Percentiles rank a stretch among this genome's conserved stretches.
Conservation (phyloP, 2,329 filamentous ascomycete species). For the Blastomyces emzantsi region DNA sequence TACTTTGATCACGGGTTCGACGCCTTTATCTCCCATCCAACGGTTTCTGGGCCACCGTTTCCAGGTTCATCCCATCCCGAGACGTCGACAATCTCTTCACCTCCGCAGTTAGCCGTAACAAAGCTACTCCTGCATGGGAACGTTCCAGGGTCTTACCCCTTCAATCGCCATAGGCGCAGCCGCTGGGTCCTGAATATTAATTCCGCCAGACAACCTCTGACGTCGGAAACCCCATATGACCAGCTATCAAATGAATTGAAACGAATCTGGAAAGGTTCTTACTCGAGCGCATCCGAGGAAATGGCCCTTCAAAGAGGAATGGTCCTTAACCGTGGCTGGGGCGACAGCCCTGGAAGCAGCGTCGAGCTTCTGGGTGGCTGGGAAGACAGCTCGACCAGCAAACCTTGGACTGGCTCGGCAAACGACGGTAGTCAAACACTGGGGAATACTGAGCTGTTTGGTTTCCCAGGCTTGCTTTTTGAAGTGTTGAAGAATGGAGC, state of each 20-base stretch:
- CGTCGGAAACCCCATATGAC: constrained; percentile 71
- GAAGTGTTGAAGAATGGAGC: constrained; percentile 90
- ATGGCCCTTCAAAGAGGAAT: constrained; percentile 52
- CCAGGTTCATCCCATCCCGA: constrained; percentile 39
- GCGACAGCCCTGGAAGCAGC: constrained; percentile 82
- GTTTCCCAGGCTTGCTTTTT: constrained; percentile 88
- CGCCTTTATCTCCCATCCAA: constrained; percentile 74
- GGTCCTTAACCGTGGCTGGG: constrained; percentile 86
- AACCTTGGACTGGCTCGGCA: constrained; percentile 35
- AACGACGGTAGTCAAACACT: constrained; percentile 44
- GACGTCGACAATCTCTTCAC: constrained; percentile 19
- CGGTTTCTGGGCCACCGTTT: constrained; percentile 53
- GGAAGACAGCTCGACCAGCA: constrained; percentile 58
- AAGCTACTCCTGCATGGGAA: constrained; percentile 94
- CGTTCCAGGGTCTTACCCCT: constrained; percentile 89
- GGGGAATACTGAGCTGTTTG: constrained; percentile 76
- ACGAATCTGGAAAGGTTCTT: constrained; percentile 59
- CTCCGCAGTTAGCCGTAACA: constrained; percentile 69
- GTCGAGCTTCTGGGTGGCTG: constrained; percentile 77
- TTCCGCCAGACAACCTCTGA: constrained; percentile 41
- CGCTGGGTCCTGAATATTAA: constrained; percentile 65
- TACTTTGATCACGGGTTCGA: constrained; percentile 97
- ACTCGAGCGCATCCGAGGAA: constrained; percentile 48
- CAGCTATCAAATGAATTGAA: constrained; percentile 61
- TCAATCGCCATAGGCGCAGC: constrained; percentile 85